Base-by-base conservation (phyloP, 108 stramenopile species). In the Skeletonema grethae region DNA sequence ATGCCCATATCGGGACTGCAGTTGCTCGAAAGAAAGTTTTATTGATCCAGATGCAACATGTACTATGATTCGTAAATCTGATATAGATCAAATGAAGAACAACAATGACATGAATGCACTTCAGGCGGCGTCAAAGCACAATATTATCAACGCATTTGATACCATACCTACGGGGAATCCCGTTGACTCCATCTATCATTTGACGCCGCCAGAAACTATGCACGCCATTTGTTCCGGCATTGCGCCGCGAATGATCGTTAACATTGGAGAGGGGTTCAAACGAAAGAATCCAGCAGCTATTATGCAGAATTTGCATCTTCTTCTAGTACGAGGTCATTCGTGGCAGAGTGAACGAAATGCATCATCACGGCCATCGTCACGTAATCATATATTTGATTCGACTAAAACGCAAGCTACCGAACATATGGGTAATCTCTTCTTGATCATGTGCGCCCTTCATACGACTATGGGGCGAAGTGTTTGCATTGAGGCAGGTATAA, bases 1-100 rank as follows among this genome's bases (percentile, higher is more conserved):
- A n/a, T 20, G 59, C 4, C 59, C 59, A 20, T 60, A 60, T 16
- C 59, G 59, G 1, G 59, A 22, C 59, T 60, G 59, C 7, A 34
- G 32, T 7, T 34, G 32, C 7, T 16, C n/a, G 5, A 6, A 20
- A 1, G 15, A n/a, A 15, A n/a, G 25, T 6, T 20, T 34, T 60
- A 13, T 13, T 20, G 15, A 28, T 5, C 7, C 24, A 25, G 4
- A 5, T 4, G n/a, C 25, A n/a, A 31, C 15, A 3, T 16, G 5
- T 60, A 25, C 4, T 2, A 15, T 16, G 4, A 7, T 22, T 30
- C 29, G 18, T 4, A n/a, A 16, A 20, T 25, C 13, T 3, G 59
- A 30, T 5, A 60, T 60, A 13, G n/a, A 34, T n/a, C 4, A 3
- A 60, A 7, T n/a, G 15, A 7, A 60, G 24, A 60, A 60, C 15